A percentile compares a stretch with the other conserved stretches of the same genome.
phyloP scores from a whole-genome alignment of 345 rosid genomes.

The Heritiera fomes region DNA sequence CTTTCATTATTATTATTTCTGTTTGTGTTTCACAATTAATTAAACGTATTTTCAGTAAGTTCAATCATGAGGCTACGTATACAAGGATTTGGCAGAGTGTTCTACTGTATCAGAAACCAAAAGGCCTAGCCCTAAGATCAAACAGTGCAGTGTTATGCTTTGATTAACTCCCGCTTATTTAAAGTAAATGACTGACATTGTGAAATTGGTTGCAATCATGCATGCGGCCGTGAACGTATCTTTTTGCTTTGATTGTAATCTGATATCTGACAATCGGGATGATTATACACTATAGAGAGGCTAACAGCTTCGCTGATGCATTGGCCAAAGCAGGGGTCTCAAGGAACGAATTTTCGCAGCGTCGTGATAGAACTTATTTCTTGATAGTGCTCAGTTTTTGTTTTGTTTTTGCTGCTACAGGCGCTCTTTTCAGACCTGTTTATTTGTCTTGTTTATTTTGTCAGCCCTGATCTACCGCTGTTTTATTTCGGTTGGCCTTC shows the following conservation, averaged over 20 bases:
- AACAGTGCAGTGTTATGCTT: no score
- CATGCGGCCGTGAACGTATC: background rate
- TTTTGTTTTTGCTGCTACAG: no score
- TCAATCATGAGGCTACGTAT: slow-evolving; percentile 44
- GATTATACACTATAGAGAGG: background rate
- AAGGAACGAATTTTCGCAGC: no score
- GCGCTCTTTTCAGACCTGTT: no score
- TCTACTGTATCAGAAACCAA: background rate
- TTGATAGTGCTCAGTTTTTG: no score
- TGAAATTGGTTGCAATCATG: slow-evolving; percentile 15
- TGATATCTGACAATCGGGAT: slow-evolving; percentile 4
- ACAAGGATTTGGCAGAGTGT: background rate
- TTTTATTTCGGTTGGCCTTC: no score
- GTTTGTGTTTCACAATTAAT: background rate
- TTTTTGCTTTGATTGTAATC: background rate
- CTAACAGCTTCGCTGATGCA: no score
- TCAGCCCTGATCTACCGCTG: no score
- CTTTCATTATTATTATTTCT: background rate
- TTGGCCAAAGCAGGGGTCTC: no score
- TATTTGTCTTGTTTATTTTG: no score
- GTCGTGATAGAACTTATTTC: no score
- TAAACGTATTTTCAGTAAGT: slow-evolving; percentile 28
- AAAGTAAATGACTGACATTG: slow-evolving; percentile 2
- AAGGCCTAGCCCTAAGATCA: slow-evolving; percentile 13
- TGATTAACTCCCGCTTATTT: no score